phyloP scores from a whole-genome alignment of 2,329 filamentous ascomycete genomes.

The Aspergillus sp. region DNA sequence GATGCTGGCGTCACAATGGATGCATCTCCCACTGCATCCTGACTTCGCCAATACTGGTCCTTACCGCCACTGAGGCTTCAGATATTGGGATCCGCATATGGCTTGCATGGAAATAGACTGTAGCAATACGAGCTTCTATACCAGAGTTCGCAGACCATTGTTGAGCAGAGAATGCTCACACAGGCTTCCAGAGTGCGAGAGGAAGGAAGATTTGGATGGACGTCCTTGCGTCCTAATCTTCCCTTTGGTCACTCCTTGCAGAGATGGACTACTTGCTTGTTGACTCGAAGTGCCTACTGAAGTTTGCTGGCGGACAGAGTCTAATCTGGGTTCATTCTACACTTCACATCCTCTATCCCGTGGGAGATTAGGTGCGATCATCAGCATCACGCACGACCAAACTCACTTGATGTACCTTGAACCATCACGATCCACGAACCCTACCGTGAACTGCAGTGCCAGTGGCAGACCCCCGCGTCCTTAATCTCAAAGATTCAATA shows the following conservation, averaged over 20 bases:
- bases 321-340: not conserved
- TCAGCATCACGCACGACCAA: not conserved
- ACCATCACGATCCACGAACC: slow-evolving; percentile 1
- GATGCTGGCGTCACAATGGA: not conserved
- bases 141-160: not conserved
- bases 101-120: not conserved
- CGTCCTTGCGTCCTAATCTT: not conserved
- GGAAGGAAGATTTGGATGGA: not conserved
- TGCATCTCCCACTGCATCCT: not conserved
- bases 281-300: not conserved
- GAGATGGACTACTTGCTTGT: not conserved
- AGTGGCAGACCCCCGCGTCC: not conserved
- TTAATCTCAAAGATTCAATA: slow-evolving; percentile 4
- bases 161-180: not conserved
- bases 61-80: not conserved
- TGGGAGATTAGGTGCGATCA: not conserved
- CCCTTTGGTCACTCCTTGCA: slow-evolving; percentile 2
- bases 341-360: not conserved
- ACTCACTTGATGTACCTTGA: not conserved
- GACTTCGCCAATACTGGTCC: not conserved
- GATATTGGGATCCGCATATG: not conserved
- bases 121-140: not conserved
- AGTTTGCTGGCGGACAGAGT: not conserved
- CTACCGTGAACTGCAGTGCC: not conserved
- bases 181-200: not conserved